Conservation (phyloP, 805 yeast species). For the Myxozyma vanderwaltii region DNA sequence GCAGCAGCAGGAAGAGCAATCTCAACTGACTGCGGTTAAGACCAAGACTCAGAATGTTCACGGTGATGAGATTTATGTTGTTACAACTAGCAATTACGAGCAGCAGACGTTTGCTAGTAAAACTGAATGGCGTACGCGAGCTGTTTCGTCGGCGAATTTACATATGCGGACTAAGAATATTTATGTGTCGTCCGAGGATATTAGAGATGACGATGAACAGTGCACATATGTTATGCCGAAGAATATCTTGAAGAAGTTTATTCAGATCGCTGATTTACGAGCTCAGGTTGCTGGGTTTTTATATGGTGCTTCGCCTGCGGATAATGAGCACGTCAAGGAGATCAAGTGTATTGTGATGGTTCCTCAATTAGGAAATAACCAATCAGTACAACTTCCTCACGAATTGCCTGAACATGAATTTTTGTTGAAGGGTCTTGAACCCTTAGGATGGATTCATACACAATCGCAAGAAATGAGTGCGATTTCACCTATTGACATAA, state of each 20-base stretch:
- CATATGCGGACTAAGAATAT: constrained; percentile 74
- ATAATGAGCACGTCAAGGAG: constrained; percentile 74
- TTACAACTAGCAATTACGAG: constrained; percentile 86
- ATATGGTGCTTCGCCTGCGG: constrained; percentile 78
- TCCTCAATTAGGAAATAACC: constrained; percentile 82
- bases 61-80: constrained; percentile 94
- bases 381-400: constrained; percentile 62
- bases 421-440: constrained; percentile 60
- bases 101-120: constrained; percentile 79
- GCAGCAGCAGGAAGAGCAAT: constrained; percentile 47
- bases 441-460: constrained; percentile 95
- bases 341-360: constrained; percentile 71
- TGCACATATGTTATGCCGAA: constrained; percentile 79
- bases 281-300: constrained; percentile 80
- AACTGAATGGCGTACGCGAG: constrained; percentile 88
- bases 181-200: constrained; percentile 68
- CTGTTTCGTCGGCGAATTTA: constrained; percentile 73
- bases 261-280: constrained; percentile 77
- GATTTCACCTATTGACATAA: constrained; percentile 71
- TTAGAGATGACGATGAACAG: constrained; percentile 52
- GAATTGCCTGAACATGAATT: constrained; percentile 46
- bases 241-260: constrained; percentile 73
- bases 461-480: constrained; percentile 65
- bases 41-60: constrained; percentile 86
- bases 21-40: constrained; percentile 71